Conservation (phyloP, 192 early-diverging fungal genomes). For the Umbelopsis sp. region DNA sequence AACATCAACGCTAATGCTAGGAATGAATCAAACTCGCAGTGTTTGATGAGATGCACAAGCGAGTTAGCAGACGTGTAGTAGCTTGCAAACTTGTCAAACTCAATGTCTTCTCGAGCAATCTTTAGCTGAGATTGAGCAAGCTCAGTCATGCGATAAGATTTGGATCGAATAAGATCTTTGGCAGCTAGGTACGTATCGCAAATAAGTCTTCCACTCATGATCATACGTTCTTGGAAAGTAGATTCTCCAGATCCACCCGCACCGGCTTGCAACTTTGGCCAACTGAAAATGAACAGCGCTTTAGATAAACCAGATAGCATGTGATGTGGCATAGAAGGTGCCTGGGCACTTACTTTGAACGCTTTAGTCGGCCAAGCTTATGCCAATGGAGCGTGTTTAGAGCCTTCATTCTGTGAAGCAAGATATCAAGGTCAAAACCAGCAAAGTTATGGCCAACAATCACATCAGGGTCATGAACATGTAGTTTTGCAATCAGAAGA, state of each 20-base stretch:
- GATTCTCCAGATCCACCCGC: slow-evolving; percentile 82
- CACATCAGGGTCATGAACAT: slow-evolving; percentile 86
- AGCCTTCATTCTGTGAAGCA: slow-evolving; percentile 92
- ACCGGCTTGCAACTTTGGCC: slow-evolving; percentile 84
- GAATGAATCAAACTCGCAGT: slow-evolving; percentile 82
- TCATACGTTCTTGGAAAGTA: slow-evolving; percentile 71
- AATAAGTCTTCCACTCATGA: slow-evolving; percentile 84
- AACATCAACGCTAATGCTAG: slow-evolving; percentile 84
- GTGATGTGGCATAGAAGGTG: background rate
- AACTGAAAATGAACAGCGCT: slow-evolving; percentile 41
- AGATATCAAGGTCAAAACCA: slow-evolving; percentile 91
- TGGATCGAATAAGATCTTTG: slow-evolving; percentile 85
- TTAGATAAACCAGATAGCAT: background rate
- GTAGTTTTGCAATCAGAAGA: slow-evolving; percentile 75
- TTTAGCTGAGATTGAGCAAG: slow-evolving; percentile 78
- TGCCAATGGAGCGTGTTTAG: slow-evolving; percentile 83
- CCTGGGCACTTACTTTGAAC: slow-evolving; percentile 57
- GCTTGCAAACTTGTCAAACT: slow-evolving; percentile 73
- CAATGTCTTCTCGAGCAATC: slow-evolving; percentile 81
- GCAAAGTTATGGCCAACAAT: slow-evolving; percentile 97
- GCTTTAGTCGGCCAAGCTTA: slow-evolving; percentile 80
- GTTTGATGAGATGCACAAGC: slow-evolving; percentile 75
- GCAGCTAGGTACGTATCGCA: slow-evolving; percentile 92
- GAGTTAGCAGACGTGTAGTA: slow-evolving; percentile 65
- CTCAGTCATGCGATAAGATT: slow-evolving; percentile 80